phyloP scores from a whole-genome alignment of 179 eudicot genomes.

The Beta corolliflora region DNA sequence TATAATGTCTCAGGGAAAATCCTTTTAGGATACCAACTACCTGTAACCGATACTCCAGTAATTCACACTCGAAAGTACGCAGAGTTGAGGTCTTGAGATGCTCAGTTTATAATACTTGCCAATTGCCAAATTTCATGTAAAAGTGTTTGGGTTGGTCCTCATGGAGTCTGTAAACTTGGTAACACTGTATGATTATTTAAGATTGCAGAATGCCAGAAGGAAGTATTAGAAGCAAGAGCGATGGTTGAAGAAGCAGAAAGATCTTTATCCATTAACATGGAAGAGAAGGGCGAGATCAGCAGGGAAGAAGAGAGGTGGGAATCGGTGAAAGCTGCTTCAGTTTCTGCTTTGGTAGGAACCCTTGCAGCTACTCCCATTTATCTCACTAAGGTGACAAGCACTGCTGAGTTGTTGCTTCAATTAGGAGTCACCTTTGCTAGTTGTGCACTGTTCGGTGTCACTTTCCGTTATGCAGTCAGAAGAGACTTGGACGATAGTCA shows the following conservation, averaged over 20 bases:
- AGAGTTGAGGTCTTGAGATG: not conserved
- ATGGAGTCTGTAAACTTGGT: constrained; percentile 4
- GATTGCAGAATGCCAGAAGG: constrained; percentile 95
- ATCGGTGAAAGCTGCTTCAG: constrained; percentile 77
- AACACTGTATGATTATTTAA: constrained; percentile 24
- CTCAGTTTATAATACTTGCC: not conserved
- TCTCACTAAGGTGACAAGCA: constrained; percentile 42
- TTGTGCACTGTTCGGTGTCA: constrained; percentile 91
- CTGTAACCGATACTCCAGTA: too few species aligned
- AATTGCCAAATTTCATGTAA: too few species aligned
- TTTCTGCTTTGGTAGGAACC: constrained; percentile 78
- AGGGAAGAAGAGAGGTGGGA: constrained; percentile 70
- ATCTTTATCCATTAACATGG: constrained; percentile 42
- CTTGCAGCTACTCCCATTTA: constrained; percentile 73
- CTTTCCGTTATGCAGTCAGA: constrained; percentile 83
- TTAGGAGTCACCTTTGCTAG: constrained; percentile 64
- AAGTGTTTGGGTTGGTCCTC: not conserved
- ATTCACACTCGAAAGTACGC: not conserved
- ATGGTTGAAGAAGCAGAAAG: constrained; percentile 86
- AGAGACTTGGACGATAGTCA: constrained; percentile 87
- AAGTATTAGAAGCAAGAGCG: constrained; percentile 72
- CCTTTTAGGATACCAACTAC: too few species aligned
- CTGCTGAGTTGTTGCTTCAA: constrained; percentile 61
- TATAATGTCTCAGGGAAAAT: too few species aligned
- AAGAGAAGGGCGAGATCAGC: constrained; percentile 26